phyloP scores from a whole-genome alignment of 2,329 filamentous ascomycete genomes.

The Monilinia laxa region DNA sequence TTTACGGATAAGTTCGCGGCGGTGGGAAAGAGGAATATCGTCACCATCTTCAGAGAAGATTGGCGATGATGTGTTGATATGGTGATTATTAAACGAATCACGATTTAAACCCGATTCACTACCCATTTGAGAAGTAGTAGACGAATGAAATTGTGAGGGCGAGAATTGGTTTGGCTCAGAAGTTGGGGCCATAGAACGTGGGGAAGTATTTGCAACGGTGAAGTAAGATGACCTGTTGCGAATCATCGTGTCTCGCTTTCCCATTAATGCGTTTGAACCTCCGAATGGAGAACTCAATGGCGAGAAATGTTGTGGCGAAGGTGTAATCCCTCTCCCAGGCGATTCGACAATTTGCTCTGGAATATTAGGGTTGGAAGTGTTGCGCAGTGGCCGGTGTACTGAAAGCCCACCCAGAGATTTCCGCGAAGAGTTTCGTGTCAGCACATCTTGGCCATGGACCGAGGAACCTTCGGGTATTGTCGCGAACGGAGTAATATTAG shows the following conservation, averaged over 20 bases:
- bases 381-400: conserved; percentile 35
- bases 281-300: conserved; percentile 31
- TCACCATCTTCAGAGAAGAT: conserved; percentile 52
- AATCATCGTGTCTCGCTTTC: conserved; percentile 54
- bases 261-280: conserved; percentile 49
- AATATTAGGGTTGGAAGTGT: conserved; percentile 39
- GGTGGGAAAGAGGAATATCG: conserved; percentile 69
- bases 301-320: neutral
- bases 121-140: neutral
- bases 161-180: conserved; percentile 31
- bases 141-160: neutral
- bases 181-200: conserved; percentile 23
- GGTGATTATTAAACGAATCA: conserved; percentile 24
- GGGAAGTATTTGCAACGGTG: conserved; percentile 11
- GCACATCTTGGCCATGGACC: neutral
- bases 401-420: conserved; percentile 12
- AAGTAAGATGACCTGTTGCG: conserved; percentile 36
- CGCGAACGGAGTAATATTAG: conserved; percentile 22
- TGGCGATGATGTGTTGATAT: conserved; percentile 26
- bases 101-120: conserved; percentile 48
- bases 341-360: conserved; percentile 42
- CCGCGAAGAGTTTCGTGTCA: conserved; percentile 1
- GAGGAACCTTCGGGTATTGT: neutral
- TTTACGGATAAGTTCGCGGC: conserved; percentile 58
- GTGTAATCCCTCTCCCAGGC: conserved; percentile 38